A percentile compares a stretch with the other conserved stretches of the same genome.
Evolutionary conservation across 1,284 basidiomycete species (phyloP).

Genomic region (Cryptococcus sp.): DNA sequence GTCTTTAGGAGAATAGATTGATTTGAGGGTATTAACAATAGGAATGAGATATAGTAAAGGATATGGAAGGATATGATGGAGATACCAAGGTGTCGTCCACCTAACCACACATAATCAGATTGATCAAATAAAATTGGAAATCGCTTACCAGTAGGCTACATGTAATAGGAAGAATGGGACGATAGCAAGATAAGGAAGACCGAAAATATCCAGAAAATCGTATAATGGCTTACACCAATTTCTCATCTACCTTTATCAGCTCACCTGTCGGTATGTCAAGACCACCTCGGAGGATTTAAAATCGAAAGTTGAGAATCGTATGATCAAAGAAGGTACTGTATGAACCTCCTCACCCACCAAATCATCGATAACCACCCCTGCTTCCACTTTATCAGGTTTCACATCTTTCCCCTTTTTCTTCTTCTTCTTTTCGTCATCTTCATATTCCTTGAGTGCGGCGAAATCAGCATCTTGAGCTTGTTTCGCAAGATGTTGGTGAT

Average conservation of each 20-base stretch:
- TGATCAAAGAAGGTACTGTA: too few relatives aligned
- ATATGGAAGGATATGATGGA: constrained; percentile 23
- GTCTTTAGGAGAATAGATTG: constrained; percentile 14
- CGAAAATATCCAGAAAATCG: constrained; percentile 24
- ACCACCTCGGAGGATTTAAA: too few relatives aligned
- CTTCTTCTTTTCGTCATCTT: constrained; percentile 12
- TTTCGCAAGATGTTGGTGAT: constrained; percentile 9
- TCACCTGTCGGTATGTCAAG: too few relatives aligned
- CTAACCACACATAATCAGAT: constrained; percentile 6
- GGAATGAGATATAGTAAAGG: constrained; percentile 24
- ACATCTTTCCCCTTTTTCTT: constrained; percentile 10
- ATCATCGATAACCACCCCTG: constrained; percentile 15
- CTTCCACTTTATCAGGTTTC: constrained; percentile 13
- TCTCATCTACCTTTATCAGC: constrained; percentile 16
- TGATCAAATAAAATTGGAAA: neutral
- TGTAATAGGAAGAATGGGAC: constrained; percentile 18
- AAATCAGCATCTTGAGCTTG: constrained; percentile 8
- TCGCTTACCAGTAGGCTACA: constrained; percentile 22
- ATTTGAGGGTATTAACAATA: constrained; percentile 11
- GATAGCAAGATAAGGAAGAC: constrained; percentile 19
- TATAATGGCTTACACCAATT: constrained; percentile 20
- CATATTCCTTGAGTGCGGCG: constrained; percentile 6
- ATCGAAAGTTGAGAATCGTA: too few relatives aligned
- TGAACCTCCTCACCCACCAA: constrained; percentile 14
- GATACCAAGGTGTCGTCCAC: constrained; percentile 25